Evolutionary conservation across 148 eudicot genomes (phyloP).

Genomic region (Rhododendron mucronatum): DNA sequence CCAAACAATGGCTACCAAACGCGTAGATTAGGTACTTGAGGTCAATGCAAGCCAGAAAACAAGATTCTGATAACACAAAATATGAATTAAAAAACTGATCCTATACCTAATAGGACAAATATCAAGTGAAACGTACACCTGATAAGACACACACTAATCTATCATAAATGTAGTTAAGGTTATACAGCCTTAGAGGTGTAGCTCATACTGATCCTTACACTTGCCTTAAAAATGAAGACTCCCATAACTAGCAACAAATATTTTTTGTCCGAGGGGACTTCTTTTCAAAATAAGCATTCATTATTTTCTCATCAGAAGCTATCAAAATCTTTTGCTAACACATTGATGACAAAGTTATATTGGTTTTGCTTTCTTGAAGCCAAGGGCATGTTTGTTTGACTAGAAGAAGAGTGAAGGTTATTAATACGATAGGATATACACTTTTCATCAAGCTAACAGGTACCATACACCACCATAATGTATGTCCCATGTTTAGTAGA

Average conservation of each 20-base stretch:
- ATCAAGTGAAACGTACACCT: neutral
- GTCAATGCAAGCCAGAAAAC: neutral
- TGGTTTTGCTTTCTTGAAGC: neutral
- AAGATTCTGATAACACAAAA: neutral
- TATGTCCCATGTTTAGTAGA: neutral
- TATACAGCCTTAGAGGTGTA: neutral
- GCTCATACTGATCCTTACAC: neutral
- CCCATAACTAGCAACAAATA: neutral
- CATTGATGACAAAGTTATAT: neutral
- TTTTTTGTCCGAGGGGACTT: no score
- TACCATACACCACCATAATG: neutral
- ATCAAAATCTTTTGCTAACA: neutral
- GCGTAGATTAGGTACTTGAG: neutral
- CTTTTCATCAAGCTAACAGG: neutral
- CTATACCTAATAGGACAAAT: no score
- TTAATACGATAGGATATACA: neutral
- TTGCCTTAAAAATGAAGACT: neutral
- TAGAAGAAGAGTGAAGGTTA: neutral
- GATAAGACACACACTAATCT: neutral
- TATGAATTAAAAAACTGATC: neutral
- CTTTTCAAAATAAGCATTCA: neutral
- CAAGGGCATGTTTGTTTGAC: neutral
- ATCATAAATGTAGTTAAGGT: neutral
- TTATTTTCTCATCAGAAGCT: neutral
- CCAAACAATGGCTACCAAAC: neutral